Conservation (phyloP, 805 yeast species). For the Wickerhamiella azymoides region DNA sequence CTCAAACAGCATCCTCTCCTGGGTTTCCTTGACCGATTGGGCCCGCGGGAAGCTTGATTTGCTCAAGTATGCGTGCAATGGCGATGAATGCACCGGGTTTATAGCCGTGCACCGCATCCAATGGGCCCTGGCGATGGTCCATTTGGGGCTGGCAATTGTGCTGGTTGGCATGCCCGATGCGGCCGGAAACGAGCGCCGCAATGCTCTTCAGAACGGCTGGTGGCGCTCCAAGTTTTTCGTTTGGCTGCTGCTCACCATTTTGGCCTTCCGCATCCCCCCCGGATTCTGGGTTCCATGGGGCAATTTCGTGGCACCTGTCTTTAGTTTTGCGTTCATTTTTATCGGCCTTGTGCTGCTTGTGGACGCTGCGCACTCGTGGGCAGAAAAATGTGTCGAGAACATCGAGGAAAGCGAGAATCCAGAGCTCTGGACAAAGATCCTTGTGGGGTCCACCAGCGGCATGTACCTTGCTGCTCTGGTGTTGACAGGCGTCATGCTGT, state of each 20-base stretch:
- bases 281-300: conserved; percentile 81
- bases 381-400: conserved; percentile 83
- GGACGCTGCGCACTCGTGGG: conserved; percentile 98
- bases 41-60: conserved; percentile 59
- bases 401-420: conserved; percentile 57
- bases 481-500: conserved; percentile 67
- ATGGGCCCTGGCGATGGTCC: conserved; percentile 73
- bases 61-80: conserved; percentile 62
- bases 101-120: conserved; percentile 88
- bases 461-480: conserved; percentile 69
- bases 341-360: conserved; percentile 83
- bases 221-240: conserved; percentile 66
- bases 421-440: conserved; percentile 59
- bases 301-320: conserved; percentile 69
- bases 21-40: conserved; percentile 83
- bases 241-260: conserved; percentile 42
- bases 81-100: conserved; percentile 78
- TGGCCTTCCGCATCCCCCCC: conserved; percentile 75
- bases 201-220: conserved; percentile 77
- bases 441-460: conserved; percentile 72
- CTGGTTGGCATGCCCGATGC: conserved; percentile 43
- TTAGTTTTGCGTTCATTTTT: conserved; percentile 72
- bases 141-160: conserved; percentile 51
- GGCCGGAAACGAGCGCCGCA: conserved; percentile 53
- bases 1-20: conserved; percentile 67